These are phyloP conservation scores for Postia placenta DNA, from an alignment of 768 basidiomycete genomes.

Conservation along the genomic window DNA sequence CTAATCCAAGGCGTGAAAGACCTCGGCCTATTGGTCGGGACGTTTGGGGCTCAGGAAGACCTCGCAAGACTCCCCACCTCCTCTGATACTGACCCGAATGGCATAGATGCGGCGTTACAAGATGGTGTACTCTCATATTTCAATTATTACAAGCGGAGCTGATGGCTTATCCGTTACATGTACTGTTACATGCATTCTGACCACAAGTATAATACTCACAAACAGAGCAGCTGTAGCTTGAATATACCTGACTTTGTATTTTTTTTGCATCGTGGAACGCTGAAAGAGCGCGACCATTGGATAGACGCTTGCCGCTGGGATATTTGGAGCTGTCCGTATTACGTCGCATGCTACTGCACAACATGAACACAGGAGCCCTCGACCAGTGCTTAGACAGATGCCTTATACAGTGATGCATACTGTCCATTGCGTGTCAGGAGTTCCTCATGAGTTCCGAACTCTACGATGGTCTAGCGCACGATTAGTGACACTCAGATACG, in stretches of 20 bases:
- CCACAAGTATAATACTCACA: not conserved
- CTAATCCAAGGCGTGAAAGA: constrained; percentile 85
- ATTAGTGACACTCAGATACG: constrained; percentile 11
- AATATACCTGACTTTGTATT: not conserved
- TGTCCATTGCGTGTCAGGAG: constrained; percentile 52
- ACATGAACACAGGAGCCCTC: not conserved
- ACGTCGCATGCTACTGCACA: not conserved
- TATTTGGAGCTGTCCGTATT: too few relatives aligned
- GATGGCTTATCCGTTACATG: not conserved
- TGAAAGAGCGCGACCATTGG: too few relatives aligned
- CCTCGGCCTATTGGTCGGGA: constrained; percentile 81
- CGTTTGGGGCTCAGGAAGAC: constrained; percentile 57
- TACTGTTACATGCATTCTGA: not conserved
- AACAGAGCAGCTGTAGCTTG: not conserved
- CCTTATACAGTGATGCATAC: constrained; percentile 65
- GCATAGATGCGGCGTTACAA: constrained; percentile 64
- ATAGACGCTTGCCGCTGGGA: too few relatives aligned
- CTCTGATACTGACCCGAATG: constrained; percentile 31
- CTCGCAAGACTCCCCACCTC: constrained; percentile 28
- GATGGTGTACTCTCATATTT: constrained; percentile 63
- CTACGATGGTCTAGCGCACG: constrained; percentile 63
- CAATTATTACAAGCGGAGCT: constrained; percentile 45
- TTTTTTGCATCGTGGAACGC: too few relatives aligned
- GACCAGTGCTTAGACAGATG: constrained; percentile 61
- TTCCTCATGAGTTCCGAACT: constrained; percentile 72